Conservation (phyloP, 345 rosid species). For the Linum usitatissimum region DNA sequence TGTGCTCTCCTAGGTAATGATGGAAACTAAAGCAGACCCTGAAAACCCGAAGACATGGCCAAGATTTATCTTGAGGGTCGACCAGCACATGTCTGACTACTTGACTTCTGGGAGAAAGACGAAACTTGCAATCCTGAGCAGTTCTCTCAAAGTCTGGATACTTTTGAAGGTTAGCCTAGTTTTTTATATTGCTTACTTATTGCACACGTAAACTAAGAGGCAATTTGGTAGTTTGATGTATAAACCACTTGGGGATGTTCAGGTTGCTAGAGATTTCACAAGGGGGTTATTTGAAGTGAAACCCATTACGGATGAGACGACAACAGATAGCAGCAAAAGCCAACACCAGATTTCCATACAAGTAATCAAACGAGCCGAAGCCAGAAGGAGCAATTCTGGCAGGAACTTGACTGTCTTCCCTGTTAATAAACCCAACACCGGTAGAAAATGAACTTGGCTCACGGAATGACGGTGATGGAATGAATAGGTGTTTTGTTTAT, state of each 20-base stretch:
- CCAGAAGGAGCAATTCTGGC: constrained; percentile 38
- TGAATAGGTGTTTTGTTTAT: no score
- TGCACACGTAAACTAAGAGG: no score
- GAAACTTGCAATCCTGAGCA: constrained; percentile 70
- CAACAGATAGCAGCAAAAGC: constrained; percentile 21
- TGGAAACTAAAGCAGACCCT: constrained; percentile 47
- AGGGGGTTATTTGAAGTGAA: constrained; percentile 81
- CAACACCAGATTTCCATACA: constrained; percentile 54
- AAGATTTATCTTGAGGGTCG: constrained; percentile 66
- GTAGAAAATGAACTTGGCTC: constrained; percentile 12
- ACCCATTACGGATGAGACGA: constrained; percentile 53
- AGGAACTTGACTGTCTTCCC: constrained; percentile 71
- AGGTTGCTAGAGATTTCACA: constrained; percentile 80
- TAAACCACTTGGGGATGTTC: constrained; percentile 1
- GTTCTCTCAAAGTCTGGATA: constrained; percentile 93
- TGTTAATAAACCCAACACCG: constrained; percentile 43
- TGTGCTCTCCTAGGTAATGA: constrained; percentile 40
- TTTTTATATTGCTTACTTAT: not conserved
- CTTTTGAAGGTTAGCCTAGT: constrained; percentile 57
- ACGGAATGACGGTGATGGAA: not conserved
- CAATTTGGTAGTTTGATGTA: not conserved
- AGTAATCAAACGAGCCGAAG: constrained; percentile 43
- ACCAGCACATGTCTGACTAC: constrained; percentile 74
- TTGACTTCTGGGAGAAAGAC: constrained; percentile 78
- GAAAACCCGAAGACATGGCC: constrained; percentile 84